A percentile compares a stretch with the other conserved stretches of the same genome.
Conservation (phyloP, 345 rosid species). For the Aquilaria malaccensis region DNA sequence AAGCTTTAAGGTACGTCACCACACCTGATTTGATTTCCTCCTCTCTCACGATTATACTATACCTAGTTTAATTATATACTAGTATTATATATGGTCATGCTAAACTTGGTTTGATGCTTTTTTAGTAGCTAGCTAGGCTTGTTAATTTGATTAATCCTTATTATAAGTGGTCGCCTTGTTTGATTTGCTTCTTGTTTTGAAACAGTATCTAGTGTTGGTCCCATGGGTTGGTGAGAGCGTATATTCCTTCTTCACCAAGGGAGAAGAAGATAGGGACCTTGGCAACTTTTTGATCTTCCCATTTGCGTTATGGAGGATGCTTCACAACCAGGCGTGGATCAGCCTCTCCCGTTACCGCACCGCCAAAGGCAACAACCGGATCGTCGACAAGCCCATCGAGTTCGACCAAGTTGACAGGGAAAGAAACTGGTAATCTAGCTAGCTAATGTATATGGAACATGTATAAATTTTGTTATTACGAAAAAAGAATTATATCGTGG, state of each 20-base stretch:
- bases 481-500: background rate
- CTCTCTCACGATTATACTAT: no score
- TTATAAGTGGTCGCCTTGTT: no score
- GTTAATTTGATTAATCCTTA: no score
- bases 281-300: constrained; percentile 29
- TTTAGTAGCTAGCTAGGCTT: no score
- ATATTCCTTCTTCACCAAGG: constrained; percentile 22
- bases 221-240: constrained; percentile 29
- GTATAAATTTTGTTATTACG: no score
- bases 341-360: constrained; percentile 46
- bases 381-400: constrained; percentile 55
- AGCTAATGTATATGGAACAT: no score
- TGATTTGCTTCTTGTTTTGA: no score
- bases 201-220: constrained; percentile 36
- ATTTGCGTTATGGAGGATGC: constrained; percentile 36
- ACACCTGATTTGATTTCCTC: background rate
- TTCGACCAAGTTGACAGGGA: constrained; percentile 73
- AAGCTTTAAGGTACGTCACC: constrained; percentile 33
- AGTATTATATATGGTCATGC: no score
- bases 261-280: constrained; percentile 29
- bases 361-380: constrained; percentile 45
- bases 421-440: constrained; percentile 28
- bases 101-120: no score
- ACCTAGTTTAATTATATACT: no score
- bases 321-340: constrained; percentile 67